Conservation (phyloP, 169 alveolate genomes). For the Cryptosporidium sp. region DNA sequence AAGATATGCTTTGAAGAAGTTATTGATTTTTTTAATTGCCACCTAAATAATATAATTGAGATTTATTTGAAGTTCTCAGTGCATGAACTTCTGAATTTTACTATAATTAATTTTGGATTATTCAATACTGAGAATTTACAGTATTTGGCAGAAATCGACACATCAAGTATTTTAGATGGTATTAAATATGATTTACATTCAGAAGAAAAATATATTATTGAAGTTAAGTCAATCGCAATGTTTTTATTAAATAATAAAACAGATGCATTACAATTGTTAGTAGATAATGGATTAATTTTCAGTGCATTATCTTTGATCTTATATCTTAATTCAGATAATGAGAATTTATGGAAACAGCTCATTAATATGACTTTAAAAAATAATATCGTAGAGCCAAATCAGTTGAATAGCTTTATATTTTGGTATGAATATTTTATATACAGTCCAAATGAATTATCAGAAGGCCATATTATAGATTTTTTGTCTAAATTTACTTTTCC, state of each 20-base stretch:
- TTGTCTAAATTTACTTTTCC: slow-evolving; percentile 12
- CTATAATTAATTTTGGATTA: background rate
- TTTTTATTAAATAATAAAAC: slow-evolving; percentile 27
- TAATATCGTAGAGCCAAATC: background rate
- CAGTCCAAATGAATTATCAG: slow-evolving; percentile 4
- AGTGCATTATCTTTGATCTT: slow-evolving; percentile 40
- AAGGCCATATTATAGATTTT: background rate
- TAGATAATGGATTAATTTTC: slow-evolving; percentile 7
- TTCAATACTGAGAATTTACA: background rate
- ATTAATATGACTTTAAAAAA: background rate
- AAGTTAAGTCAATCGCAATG: slow-evolving; percentile 22
- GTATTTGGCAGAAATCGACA: background rate
- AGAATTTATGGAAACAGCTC: background rate
- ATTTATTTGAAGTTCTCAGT: slow-evolving; percentile 7
- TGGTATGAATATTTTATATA: slow-evolving; percentile 42
- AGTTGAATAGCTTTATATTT: background rate
- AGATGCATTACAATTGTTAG: background rate
- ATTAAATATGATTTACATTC: background rate
- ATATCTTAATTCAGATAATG: slow-evolving; percentile 7
- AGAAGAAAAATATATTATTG: slow-evolving; percentile 17
- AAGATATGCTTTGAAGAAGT: background rate
- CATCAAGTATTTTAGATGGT: background rate
- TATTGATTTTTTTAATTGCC: background rate
- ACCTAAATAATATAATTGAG: slow-evolving; percentile 6
- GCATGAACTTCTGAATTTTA: background rate